phyloP scores from a whole-genome alignment of 2,329 filamentous ascomycete species.

The Arthrobotrys megalospora region DNA sequence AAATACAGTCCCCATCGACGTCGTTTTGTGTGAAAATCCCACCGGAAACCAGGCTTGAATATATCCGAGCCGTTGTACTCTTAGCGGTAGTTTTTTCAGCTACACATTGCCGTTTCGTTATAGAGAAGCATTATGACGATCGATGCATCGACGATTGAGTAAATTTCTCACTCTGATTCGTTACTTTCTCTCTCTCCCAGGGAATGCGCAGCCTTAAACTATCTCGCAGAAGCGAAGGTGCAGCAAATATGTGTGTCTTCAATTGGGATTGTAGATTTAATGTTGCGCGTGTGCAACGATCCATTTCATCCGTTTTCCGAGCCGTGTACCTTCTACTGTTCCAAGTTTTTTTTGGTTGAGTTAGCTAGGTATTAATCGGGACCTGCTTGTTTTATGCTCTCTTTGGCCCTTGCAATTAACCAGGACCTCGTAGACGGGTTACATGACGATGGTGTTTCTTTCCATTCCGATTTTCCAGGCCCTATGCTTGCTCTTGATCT shows the following conservation, averaged over 20 bases:
- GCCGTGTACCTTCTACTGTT: conserved; percentile 24
- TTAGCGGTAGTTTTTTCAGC: not conserved
- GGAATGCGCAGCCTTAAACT: conserved; percentile 43
- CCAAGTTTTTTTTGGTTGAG: conserved; percentile 2
- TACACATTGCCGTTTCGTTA: conserved; percentile 9
- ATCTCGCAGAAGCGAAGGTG: conserved; percentile 53
- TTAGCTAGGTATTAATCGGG: not conserved
- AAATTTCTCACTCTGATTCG: no score
- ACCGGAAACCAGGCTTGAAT: conserved; percentile 28
- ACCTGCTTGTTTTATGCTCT: conserved; percentile 1
- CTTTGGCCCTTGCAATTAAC: not conserved
- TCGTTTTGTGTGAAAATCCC: conserved; percentile 5
- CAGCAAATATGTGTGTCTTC: not conserved
- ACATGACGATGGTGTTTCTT: conserved; percentile 25
- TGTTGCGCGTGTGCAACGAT: conserved; percentile 6
- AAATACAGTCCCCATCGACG: not conserved
- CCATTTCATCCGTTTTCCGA: conserved; percentile 23
- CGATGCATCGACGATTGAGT: not conserved
- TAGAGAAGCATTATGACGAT: conserved; percentile 39
- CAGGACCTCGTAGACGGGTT: not conserved
- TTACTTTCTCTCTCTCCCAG: conserved; percentile 12
- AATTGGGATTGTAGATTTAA: not conserved
- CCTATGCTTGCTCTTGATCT: not conserved
- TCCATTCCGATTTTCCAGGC: not conserved
- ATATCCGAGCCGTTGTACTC: conserved; percentile 43